These are phyloP conservation scores for Irpex sp. DNA, from an alignment of 1,284 basidiomycete species.

Conservation along the genomic window DNA sequence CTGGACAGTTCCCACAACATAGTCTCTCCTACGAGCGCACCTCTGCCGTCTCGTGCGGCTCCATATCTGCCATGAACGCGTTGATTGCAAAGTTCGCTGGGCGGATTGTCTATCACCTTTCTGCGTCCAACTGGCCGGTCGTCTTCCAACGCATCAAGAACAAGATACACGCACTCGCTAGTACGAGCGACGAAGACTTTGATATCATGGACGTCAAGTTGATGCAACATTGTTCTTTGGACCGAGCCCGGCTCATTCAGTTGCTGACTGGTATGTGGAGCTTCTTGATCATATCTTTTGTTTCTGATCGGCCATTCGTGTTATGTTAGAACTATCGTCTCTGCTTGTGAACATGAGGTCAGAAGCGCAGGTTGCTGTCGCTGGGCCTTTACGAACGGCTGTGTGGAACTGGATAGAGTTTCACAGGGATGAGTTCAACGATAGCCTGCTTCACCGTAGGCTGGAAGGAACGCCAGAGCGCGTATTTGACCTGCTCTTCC, in stretches of 20 bases:
- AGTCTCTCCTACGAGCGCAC: conserved; percentile 64
- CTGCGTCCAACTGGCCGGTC: conserved; percentile 86
- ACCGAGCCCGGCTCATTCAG: conserved; percentile 58
- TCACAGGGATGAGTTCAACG: conserved; percentile 80
- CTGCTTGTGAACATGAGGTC: conserved; percentile 83
- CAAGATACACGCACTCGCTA: conserved; percentile 67
- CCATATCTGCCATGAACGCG: conserved; percentile 52
- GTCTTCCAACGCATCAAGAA: conserved; percentile 73
- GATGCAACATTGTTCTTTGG: conserved; percentile 70
- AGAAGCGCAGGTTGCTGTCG: conserved; percentile 72
- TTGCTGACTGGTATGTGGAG: conserved; percentile 56
- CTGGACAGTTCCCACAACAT: conserved; percentile 39
- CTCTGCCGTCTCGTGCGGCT: conserved; percentile 57
- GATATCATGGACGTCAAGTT: conserved; percentile 76
- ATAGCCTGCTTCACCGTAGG: conserved; percentile 60
- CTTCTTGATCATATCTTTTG: not conserved
- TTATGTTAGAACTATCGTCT: conserved; percentile 67
- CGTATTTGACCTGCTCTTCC: conserved; percentile 76
- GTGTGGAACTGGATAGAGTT: conserved; percentile 93
- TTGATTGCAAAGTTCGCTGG: conserved; percentile 70
- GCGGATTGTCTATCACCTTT: conserved; percentile 84
- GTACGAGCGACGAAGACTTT: conserved; percentile 46
- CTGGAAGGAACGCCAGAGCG: conserved; percentile 82
- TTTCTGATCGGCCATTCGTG: not conserved
- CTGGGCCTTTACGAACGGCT: conserved; percentile 73